Evolutionary conservation across 2,329 filamentous ascomycete species (phyloP).

Genomic region (Talaromyces sp.): DNA sequence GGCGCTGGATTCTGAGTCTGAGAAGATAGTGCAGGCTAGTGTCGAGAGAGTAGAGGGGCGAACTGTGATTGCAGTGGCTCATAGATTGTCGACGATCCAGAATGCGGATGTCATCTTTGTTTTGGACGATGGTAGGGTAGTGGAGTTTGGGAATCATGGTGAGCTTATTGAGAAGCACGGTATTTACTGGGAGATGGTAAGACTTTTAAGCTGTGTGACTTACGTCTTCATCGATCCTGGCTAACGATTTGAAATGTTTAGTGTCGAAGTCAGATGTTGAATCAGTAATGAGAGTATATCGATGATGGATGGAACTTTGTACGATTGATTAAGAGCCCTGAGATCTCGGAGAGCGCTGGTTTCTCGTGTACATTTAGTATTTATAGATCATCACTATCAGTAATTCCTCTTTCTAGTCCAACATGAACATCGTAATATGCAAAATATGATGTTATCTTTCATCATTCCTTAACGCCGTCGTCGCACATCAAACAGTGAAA

Average conservation of each 20-base stretch:
- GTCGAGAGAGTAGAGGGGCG: slow-evolving; percentile 64
- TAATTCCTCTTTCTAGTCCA: neutral
- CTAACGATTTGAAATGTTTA: neutral
- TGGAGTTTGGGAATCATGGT: slow-evolving; percentile 74
- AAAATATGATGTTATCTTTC: neutral
- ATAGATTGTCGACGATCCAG: slow-evolving; percentile 71
- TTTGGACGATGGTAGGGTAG: slow-evolving; percentile 66
- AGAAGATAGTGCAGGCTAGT: slow-evolving; percentile 67
- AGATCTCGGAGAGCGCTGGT: neutral
- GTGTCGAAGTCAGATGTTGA: slow-evolving; percentile 11
- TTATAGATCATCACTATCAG: neutral
- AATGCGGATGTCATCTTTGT: slow-evolving; percentile 79
- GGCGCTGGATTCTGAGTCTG: slow-evolving; percentile 72
- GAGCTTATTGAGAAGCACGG: slow-evolving; percentile 55
- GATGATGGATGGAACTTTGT: neutral
- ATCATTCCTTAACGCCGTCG: neutral
- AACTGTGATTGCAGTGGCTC: slow-evolving; percentile 85
- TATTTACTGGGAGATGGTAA: slow-evolving; percentile 56
- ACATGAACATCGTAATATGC: neutral
- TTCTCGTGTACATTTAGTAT: neutral
- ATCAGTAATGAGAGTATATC: neutral
- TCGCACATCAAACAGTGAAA: neutral
- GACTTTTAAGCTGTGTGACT: slow-evolving; percentile 27
- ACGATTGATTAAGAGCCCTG: neutral
- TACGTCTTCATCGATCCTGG: neutral